Conservation (phyloP, 768 basidiomycete genomes). For the Lactarius indigo region DNA sequence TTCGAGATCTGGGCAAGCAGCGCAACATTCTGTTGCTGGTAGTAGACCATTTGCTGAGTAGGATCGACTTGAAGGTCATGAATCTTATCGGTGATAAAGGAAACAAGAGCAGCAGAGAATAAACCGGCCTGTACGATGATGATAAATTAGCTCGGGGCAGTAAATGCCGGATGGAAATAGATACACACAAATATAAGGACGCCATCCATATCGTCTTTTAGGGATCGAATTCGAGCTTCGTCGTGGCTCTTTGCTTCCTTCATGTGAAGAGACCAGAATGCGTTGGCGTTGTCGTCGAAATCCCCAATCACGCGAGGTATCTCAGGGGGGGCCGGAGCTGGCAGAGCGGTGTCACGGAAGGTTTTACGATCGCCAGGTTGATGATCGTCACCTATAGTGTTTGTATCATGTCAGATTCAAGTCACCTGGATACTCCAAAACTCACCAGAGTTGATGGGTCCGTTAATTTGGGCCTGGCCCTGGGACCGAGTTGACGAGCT, state of each 20-base stretch:
- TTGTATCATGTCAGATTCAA: background rate
- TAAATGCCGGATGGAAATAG: background rate
- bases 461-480: background rate
- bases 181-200: background rate
- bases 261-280: background rate
- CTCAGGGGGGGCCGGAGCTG: background rate
- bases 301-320: background rate
- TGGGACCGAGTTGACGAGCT: background rate
- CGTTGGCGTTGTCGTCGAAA: background rate
- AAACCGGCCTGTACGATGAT: conserved; percentile 9
- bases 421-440: background rate
- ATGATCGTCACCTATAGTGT: background rate
- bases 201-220: too few species aligned
- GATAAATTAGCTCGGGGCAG: background rate
- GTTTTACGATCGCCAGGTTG: background rate
- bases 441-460: background rate
- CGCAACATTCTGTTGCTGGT: conserved; percentile 4
- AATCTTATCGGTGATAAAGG: conserved; percentile 6
- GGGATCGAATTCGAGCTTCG: too few species aligned
- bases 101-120: conserved; percentile 9
- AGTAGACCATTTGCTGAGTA: background rate
- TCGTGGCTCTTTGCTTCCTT: too few species aligned
- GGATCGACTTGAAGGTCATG: conserved; percentile 10
- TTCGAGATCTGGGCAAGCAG: conserved; percentile 1
- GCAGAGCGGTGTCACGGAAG: background rate